phyloP scores from a whole-genome alignment of 192 early-diverging fungal genomes.

The Backusella morwellensis region DNA sequence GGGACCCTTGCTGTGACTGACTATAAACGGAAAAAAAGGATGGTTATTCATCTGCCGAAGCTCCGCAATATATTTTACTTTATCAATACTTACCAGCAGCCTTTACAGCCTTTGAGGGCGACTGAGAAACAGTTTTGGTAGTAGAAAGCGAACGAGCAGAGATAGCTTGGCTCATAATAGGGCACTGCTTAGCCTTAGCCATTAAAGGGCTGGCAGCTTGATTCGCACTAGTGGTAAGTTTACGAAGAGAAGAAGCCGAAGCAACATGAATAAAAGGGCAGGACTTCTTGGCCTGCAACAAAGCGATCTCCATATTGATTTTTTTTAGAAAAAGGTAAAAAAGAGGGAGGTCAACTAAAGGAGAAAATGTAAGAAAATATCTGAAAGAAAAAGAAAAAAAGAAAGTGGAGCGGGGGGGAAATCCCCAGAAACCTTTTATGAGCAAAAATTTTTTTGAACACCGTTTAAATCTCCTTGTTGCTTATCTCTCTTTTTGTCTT shows the following conservation, averaged over 20 bases:
- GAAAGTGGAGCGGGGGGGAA: background rate
- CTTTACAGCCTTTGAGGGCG: slow-evolving; percentile 17
- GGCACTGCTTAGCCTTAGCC: slow-evolving; percentile 66
- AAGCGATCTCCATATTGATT: slow-evolving; percentile 38
- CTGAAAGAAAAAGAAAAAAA: background rate
- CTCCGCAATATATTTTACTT: background rate
- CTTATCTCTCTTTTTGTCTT: background rate
- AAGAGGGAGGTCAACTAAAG: slow-evolving; percentile 5
- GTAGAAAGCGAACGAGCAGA: slow-evolving; percentile 51
- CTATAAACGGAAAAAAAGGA: slow-evolving; percentile 30
- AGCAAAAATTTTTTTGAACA: background rate
- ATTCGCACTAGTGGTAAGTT: slow-evolving; percentile 44
- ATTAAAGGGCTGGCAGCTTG: slow-evolving; percentile 43
- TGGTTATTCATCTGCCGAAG: background rate
- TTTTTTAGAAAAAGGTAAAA: background rate
- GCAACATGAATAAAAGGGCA: slow-evolving; percentile 82
- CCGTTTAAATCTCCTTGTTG: background rate
- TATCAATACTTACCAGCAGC: slow-evolving; percentile 18
- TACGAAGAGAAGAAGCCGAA: slow-evolving; percentile 65
- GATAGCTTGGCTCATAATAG: slow-evolving; percentile 79
- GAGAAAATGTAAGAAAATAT: slow-evolving; percentile 10
- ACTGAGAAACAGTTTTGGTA: slow-evolving; percentile 7
- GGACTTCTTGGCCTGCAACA: slow-evolving; percentile 41
- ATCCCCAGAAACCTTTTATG: slow-evolving; percentile 3
- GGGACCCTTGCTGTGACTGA: slow-evolving; percentile 29